Percentiles rank a stretch among this genome's conserved stretches.
Evolutionary conservation across 805 yeast genomes (phyloP).

Genomic region (Metschnikowia bowlesiae): DNA sequence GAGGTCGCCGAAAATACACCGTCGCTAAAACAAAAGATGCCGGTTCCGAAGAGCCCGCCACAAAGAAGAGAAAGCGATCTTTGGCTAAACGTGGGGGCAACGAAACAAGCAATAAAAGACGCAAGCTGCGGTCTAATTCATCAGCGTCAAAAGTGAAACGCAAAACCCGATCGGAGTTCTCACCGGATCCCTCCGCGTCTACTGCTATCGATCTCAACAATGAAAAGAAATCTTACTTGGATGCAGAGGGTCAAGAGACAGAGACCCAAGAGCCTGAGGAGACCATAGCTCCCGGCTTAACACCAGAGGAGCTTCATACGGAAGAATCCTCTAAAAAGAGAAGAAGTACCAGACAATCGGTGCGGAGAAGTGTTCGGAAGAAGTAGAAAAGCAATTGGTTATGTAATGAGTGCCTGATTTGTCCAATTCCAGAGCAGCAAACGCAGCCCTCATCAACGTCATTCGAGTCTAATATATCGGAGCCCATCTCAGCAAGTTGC

Average conservation of each 20-base stretch:
- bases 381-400: not conserved
- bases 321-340: conserved; percentile 13
- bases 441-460: conserved; percentile 16
- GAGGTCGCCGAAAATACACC: conserved; percentile 8
- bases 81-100: conserved; percentile 16
- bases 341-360: conserved; percentile 12
- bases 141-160: conserved; percentile 10
- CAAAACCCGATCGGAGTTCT: conserved; percentile 18
- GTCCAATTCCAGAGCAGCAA: conserved; percentile 18
- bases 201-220: not conserved
- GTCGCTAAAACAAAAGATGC: conserved; percentile 7
- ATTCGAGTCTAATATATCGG: conserved; percentile 17
- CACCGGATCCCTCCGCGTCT: conserved; percentile 6
- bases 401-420: conserved; percentile 4
- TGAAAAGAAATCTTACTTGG: not conserved
- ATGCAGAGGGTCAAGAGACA: not conserved
- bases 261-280: conserved; percentile 6
- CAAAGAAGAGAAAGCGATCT: conserved; percentile 19
- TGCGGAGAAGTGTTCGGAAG: conserved; percentile 12
- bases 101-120: conserved; percentile 10
- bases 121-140: conserved; percentile 8
- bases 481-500: conserved; percentile 18
- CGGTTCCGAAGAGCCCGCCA: conserved; percentile 5
- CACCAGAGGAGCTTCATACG: not conserved
- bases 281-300: not conserved